Percentiles rank a stretch among this genome's conserved stretches.
These are phyloP conservation scores for Senecio squalidus DNA, from an alignment of 140 eudicot species.

Conservation along the genomic window DNA sequence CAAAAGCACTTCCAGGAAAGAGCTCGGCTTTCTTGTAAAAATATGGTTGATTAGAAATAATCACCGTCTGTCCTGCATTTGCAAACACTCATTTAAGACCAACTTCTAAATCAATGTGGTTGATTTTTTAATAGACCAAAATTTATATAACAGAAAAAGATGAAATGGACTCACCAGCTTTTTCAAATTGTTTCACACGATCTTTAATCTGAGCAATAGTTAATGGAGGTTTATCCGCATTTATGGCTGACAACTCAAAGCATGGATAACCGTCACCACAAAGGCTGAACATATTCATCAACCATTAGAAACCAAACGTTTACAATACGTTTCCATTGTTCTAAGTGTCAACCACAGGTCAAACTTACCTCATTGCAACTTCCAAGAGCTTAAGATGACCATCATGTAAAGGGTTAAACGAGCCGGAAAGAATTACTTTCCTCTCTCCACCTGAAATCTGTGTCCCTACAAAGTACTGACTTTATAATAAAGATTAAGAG, in stretches of 20 bases:
- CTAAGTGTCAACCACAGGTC: conserved; percentile 14
- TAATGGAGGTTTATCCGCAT: conserved; percentile 90
- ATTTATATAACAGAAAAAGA: background rate
- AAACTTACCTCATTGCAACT: conserved; percentile 69
- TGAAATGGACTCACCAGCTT: conserved; percentile 58
- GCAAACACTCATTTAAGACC: conserved; percentile 4
- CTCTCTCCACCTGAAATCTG: conserved; percentile 46
- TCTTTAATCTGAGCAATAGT: conserved; percentile 69
- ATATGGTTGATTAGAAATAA: conserved; percentile 81
- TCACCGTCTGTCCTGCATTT: conserved; percentile 74
- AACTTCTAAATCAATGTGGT: background rate
- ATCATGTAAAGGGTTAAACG: conserved; percentile 85
- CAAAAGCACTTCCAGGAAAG: conserved; percentile 96
- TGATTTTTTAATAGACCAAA: too few relatives aligned
- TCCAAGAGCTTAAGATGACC: conserved; percentile 88
- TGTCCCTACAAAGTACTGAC: conserved; percentile 52
- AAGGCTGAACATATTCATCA: conserved; percentile 48
- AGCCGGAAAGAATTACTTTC: conserved; percentile 79
- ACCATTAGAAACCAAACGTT: background rate
- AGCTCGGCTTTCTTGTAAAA: conserved; percentile 92
- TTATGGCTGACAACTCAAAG: conserved; percentile 87
- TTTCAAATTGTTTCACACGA: conserved; percentile 81
- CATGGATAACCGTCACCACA: conserved; percentile 77
- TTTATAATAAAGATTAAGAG: conserved; percentile 37
- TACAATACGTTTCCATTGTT: too few relatives aligned